Percentiles rank a stretch among this genome's conserved stretches.
These are phyloP conservation scores for Candida qinlingensis DNA, from an alignment of 805 yeast species.

Conservation along the genomic window DNA sequence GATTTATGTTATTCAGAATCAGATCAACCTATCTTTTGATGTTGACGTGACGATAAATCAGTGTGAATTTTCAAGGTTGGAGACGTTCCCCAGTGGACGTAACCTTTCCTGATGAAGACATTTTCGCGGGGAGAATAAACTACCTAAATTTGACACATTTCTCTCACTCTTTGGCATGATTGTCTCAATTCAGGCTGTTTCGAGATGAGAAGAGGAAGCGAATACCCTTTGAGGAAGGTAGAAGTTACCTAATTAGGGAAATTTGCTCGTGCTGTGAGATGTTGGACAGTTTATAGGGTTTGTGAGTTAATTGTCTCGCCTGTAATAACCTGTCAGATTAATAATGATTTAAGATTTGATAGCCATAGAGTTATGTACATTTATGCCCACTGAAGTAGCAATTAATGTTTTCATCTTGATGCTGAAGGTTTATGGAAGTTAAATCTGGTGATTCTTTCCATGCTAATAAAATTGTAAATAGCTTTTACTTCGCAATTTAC, in stretches of 20 bases:
- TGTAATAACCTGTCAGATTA: not conserved
- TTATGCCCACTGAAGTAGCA: no score
- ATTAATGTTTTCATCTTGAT: no score
- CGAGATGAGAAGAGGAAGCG: not conserved
- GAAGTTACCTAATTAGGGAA: no score
- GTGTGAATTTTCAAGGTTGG: not conserved
- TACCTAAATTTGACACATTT: not conserved
- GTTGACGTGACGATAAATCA: not conserved
- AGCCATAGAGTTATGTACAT: not conserved
- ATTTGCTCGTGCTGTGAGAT: no score
- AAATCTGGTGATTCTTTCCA: no score
- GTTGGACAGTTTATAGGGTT: no score
- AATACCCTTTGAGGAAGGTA: not conserved
- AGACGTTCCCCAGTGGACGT: no score
- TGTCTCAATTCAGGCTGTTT: not conserved
- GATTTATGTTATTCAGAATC: not conserved
- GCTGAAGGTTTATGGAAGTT: no score
- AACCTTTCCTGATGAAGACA: not conserved
- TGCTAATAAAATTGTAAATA: no score
- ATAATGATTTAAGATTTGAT: not conserved
- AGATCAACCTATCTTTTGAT: not conserved
- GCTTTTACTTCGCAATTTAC: no score
- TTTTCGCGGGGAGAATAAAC: not conserved
- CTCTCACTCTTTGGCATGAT: not conserved
- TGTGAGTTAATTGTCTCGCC: no score